Evolutionary conservation across 148 eudicot species (phyloP).

Genomic region (Persicaria maculosa): DNA sequence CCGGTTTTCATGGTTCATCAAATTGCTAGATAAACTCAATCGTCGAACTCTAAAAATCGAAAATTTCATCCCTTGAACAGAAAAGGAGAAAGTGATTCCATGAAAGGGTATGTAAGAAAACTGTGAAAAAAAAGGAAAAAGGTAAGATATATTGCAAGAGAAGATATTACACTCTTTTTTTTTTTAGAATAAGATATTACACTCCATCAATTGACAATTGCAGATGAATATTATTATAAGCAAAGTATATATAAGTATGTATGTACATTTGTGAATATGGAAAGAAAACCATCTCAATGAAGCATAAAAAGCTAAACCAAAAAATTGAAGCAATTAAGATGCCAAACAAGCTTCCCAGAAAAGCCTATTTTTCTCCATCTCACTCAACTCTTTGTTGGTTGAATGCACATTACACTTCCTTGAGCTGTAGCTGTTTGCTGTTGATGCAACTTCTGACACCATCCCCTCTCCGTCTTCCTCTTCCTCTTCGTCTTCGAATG

Average conservation of each 20-base stretch:
- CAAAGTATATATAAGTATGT: neutral
- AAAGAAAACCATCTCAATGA: neutral
- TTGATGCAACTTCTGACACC: neutral
- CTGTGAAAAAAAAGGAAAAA: no score
- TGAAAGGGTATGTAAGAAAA: no score
- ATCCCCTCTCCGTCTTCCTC: neutral
- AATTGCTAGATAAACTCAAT: no score
- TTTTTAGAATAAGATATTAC: no score
- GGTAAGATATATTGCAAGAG: no score
- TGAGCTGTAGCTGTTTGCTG: slow-evolving; percentile 2
- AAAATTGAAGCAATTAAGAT: neutral
- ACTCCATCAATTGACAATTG: neutral
- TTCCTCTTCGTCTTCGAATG: neutral
- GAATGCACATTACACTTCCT: neutral
- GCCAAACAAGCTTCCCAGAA: slow-evolving; percentile 7
- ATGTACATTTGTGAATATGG: neutral
- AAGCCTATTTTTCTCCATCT: slow-evolving; percentile 7
- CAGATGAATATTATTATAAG: neutral
- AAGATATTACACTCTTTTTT: no score
- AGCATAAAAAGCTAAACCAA: neutral
- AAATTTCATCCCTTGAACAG: no score
- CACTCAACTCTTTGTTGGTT: neutral
- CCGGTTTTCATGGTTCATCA: neutral
- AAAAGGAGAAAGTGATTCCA: no score
- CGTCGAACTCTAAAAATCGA: no score